These are phyloP conservation scores for Wallacemonas collosoma DNA, from an alignment of 208 protist species.

Conservation along the genomic window DNA sequence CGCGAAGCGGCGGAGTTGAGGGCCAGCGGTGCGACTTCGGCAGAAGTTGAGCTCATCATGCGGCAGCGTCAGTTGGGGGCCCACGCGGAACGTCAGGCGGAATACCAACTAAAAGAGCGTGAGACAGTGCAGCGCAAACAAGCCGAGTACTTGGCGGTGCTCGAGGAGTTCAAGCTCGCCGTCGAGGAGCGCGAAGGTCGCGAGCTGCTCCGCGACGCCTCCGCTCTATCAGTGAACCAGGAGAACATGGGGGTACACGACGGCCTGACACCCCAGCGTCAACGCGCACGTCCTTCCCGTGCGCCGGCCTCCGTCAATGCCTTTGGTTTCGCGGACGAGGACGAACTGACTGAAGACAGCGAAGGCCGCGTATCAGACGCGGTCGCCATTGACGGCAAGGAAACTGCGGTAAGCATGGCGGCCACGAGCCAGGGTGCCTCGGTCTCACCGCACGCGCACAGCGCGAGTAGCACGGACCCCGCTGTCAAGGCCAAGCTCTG, in stretches of 20 bases:
- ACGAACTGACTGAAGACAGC: slow-evolving; percentile 24
- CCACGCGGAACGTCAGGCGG: slow-evolving; percentile 62
- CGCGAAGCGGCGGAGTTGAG: slow-evolving; percentile 67
- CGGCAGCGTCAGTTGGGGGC: slow-evolving; percentile 59
- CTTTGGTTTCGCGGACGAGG: slow-evolving; percentile 75
- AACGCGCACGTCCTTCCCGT: too few relatives aligned
- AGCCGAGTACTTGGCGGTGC: slow-evolving; percentile 56
- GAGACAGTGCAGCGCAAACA: slow-evolving; percentile 57
- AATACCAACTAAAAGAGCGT: slow-evolving; percentile 71
- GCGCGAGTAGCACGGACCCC: neutral
- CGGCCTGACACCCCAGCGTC: neutral
- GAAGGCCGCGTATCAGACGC: neutral
- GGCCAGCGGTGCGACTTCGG: slow-evolving; percentile 43
- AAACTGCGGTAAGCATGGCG: neutral
- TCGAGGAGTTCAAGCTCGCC: slow-evolving; percentile 63
- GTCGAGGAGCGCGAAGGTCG: slow-evolving; percentile 77
- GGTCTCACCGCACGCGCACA: too few relatives aligned
- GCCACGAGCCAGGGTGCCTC: too few relatives aligned
- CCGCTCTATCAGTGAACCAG: neutral
- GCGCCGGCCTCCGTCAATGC: slow-evolving; percentile 35
- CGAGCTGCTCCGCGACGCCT: slow-evolving; percentile 48
- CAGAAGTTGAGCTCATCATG: slow-evolving; percentile 39
- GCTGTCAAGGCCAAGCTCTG: slow-evolving; percentile 52
- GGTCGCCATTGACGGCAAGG: neutral
- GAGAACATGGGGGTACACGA: neutral